Base-by-base conservation (phyloP, 176 grass and related monocot species). In the Lolium perenne region DNA sequence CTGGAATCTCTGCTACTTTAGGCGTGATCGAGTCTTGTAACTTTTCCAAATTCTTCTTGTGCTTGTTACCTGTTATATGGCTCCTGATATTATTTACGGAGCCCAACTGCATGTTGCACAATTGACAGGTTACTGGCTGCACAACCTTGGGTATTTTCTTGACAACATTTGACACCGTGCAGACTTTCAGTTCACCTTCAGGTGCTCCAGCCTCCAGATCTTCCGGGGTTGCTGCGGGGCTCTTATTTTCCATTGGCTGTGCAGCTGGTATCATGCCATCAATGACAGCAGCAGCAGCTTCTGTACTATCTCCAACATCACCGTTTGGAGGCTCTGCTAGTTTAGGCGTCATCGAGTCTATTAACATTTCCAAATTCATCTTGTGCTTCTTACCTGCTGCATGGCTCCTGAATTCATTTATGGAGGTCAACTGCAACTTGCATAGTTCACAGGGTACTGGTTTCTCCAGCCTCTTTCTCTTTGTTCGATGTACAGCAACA, bases 301-400 rank as follows among this genome's bases (percentile, higher is more conserved):
- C 26, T 32, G 35, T 51, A 47, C 40, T 93, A 68, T 70, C 60
- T 53, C 54, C 62, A 5, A 64, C 38, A 65, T 17, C 29, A 45
- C 32, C 41, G 64, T 64, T 79, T 48, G 78, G 45, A 73, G 71
- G 54, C 21, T 87, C 87, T 60, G 60, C 26, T 78, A 71, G 71
- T 79, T 93, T 76, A 32, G 77, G 65, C 0, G 87, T 86, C 62
- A 86, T 88, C 1, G 87, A 83, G 49, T 87, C 87, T 66, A 93
- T 87, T 55, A 97, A 74, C 76, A 90, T 97, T 62, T 85, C 67
- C 83, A 95, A 53, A 47, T 93, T 97, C 92, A 86, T 95, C 87
- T 91, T 86, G 69, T 97, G 91, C 74, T 95, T 97, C 84, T 86
- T 94, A 15, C 92, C 91, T 32, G 81, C 85, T 73, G 88, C 94